Conservation (phyloP, 2,329 filamentous ascomycete genomes). For the Harringtonia aguacate region DNA sequence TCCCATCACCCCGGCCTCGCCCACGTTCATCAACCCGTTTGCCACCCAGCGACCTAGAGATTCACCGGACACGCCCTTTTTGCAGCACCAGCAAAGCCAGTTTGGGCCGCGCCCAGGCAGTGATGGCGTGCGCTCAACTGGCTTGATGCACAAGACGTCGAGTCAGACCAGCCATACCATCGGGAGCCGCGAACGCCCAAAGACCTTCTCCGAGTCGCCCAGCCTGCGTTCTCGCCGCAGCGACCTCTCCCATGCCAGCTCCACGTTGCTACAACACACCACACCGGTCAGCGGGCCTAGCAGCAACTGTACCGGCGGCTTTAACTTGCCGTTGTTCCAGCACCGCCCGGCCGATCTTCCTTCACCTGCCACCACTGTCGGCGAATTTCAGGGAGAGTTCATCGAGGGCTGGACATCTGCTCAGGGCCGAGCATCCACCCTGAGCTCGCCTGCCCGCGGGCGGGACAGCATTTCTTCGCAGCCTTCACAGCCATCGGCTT, state of each 20-base stretch:
- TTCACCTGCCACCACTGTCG: constrained; percentile 40
- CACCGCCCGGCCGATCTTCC: constrained; percentile 42
- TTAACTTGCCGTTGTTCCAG: constrained; percentile 7
- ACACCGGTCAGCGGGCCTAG: constrained; percentile 1
- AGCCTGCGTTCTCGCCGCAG: constrained; percentile 53
- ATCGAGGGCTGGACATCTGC: constrained; percentile 52
- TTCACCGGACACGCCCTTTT: background rate
- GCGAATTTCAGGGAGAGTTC: constrained; percentile 43
- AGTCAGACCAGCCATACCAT: constrained; percentile 20
- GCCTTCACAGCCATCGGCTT: constrained; percentile 16
- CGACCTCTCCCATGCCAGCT: constrained; percentile 37
- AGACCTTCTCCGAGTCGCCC: constrained; percentile 46
- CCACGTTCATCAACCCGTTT: constrained; percentile 44
- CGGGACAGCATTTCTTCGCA: constrained; percentile 45
- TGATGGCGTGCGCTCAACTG: constrained; percentile 25
- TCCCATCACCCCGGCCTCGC: constrained; percentile 42
- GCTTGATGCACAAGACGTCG: constrained; percentile 36
- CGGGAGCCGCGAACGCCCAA: constrained; percentile 37
- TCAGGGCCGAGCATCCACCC: constrained; percentile 45
- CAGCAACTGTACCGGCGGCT: constrained; percentile 4
- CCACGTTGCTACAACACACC: constrained; percentile 8
- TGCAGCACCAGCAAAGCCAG: background rate
- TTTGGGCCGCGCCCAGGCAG: constrained; percentile 32
- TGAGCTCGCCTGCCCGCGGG: constrained; percentile 45
- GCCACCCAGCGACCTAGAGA: constrained; percentile 11